phyloP scores from a whole-genome alignment of 2,329 filamentous ascomycete species.

The Fusarium denticulatum region DNA sequence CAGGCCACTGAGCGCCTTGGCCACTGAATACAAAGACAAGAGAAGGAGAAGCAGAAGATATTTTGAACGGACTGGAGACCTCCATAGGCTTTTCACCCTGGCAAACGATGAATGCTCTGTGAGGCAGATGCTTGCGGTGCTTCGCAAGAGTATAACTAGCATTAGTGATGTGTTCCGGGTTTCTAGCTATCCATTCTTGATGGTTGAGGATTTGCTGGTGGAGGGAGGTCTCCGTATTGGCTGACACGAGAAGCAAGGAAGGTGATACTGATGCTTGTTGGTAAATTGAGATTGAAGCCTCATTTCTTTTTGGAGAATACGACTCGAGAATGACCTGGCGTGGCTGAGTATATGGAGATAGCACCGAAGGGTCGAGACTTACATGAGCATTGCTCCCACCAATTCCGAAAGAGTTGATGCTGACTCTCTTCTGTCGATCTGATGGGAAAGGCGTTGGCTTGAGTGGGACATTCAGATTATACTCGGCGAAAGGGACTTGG shows the following conservation, averaged over 20 bases:
- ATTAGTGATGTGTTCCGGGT: not conserved
- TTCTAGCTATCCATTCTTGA: slow-evolving; percentile 30
- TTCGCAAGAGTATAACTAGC: no score
- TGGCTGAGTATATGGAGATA: no score
- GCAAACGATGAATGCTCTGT: not conserved
- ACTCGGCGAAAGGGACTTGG: not conserved
- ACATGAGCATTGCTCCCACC: slow-evolving; percentile 43
- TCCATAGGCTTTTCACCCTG: not conserved
- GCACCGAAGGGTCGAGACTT: no score
- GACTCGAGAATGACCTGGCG: slow-evolving; percentile 33
- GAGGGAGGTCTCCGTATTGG: slow-evolving; percentile 16
- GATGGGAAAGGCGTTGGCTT: slow-evolving; percentile 21
- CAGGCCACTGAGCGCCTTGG: slow-evolving; percentile 50
- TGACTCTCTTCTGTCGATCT: slow-evolving; percentile 4
- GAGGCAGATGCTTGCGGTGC: slow-evolving; percentile 42
- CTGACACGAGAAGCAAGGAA: slow-evolving; percentile 31
- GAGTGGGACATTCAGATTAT: slow-evolving; percentile 19
- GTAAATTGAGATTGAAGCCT: no score
- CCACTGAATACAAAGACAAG: slow-evolving; percentile 46
- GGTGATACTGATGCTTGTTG: not conserved
- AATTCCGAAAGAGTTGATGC: slow-evolving; percentile 46
- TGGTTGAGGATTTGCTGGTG: slow-evolving; percentile 20
- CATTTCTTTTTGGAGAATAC: not conserved
- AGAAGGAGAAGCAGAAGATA: accelerated
- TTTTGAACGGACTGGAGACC: not conserved